phyloP scores from a whole-genome alignment of 352 stramenopile genomes.

The Globisporangium radiosum region DNA sequence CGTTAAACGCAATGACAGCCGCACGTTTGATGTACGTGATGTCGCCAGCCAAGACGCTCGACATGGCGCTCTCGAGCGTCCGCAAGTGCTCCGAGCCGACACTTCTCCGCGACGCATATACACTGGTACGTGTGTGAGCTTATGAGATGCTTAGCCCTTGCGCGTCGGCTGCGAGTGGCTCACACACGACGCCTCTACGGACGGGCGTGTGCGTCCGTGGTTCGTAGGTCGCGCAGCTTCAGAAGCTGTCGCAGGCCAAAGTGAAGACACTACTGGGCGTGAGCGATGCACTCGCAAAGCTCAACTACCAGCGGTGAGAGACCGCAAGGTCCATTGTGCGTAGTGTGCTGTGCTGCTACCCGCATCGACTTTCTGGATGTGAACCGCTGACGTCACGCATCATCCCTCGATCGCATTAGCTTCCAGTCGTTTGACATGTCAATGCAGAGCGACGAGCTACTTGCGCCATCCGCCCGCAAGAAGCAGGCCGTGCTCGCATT shows the following conservation, averaged over 20 bases:
- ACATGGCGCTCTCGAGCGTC: constrained; percentile 37
- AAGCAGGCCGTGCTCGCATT: constrained; percentile 77
- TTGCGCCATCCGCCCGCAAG: constrained; percentile 26
- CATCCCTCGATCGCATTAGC: constrained; percentile 3
- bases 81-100: constrained; percentile 30
- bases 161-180: too few species aligned
- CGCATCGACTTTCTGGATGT: too few species aligned
- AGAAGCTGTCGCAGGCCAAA: constrained; percentile 53
- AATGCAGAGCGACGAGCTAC: constrained; percentile 9
- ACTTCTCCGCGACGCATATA: constrained; percentile 53
- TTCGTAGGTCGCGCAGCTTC: constrained; percentile 38
- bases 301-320: constrained; percentile 76
- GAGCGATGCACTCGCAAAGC: constrained; percentile 75
- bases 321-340: too few species aligned
- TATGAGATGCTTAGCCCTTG: neutral
- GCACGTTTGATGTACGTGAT: constrained; percentile 69
- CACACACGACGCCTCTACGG: too few species aligned
- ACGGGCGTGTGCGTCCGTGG: neutral
- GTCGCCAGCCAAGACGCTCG: constrained; percentile 87
- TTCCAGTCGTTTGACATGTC: constrained; percentile 62
- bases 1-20: neutral
- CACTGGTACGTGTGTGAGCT: constrained; percentile 21
- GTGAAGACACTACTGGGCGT: constrained; percentile 80
- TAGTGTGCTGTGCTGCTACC: too few species aligned
- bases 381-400: neutral